These are phyloP conservation scores for Oryza brachyantha DNA, from an alignment of 176 grass and related monocot species.

Conservation along the genomic window DNA sequence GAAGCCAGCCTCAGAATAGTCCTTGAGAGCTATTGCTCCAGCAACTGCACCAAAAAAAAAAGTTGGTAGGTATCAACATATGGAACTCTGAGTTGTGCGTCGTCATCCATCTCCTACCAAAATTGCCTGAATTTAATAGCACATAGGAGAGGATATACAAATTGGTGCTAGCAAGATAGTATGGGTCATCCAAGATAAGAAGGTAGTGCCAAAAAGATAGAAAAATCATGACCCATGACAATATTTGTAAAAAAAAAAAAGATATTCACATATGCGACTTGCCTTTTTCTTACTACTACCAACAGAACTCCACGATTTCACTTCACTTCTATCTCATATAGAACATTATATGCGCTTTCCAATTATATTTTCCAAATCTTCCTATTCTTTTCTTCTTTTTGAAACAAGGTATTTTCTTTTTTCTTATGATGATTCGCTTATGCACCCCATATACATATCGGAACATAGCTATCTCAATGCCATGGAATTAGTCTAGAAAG, in stretches of 20 bases:
- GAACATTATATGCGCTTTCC: background rate
- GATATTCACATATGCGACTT: background rate
- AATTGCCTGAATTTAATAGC: background rate
- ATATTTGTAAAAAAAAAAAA: background rate
- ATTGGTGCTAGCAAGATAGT: conserved; percentile 6
- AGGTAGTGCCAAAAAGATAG: conserved; percentile 1
- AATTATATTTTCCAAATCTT: background rate
- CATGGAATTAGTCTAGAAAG: conserved; percentile 13
- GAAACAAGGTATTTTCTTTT: background rate
- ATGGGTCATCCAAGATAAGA: background rate
- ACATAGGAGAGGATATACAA: background rate
- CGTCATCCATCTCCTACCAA: conserved; percentile 14
- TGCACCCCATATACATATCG: background rate
- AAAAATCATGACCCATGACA: background rate
- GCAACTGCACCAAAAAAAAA: conserved; percentile 43
- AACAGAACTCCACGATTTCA: background rate
- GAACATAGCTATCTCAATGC: background rate
- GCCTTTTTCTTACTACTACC: background rate
- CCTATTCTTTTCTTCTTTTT: background rate
- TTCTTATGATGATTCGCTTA: background rate
- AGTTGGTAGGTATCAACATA: conserved; percentile 15
- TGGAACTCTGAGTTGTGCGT: conserved; percentile 9
- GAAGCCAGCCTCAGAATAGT: conserved; percentile 84
- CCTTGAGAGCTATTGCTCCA: conserved; percentile 83
- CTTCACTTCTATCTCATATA: background rate